Evolutionary conservation across 306 rosid species (phyloP).

Genomic region (Ochetophila trinervis): DNA sequence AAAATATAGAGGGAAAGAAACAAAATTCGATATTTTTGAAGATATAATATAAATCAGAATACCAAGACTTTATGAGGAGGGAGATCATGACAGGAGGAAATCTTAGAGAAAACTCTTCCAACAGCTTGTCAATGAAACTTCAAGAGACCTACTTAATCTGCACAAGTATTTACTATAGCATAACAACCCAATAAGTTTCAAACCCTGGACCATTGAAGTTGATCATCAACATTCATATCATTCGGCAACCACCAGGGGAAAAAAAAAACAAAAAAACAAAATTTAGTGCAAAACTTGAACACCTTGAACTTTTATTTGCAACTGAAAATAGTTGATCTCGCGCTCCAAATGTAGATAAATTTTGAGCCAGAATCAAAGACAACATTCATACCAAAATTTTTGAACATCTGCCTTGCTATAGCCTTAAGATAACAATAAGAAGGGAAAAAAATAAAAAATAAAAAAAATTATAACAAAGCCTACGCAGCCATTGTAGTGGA

Average conservation of each 20-base stretch:
- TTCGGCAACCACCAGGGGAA: neutral
- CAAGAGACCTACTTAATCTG: too few relatives aligned
- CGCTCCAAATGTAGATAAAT: constrained; percentile 23
- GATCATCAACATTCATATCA: constrained; percentile 6
- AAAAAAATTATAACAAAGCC: constrained; percentile 17
- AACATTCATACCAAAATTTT: constrained; percentile 34
- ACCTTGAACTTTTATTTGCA: constrained; percentile 23
- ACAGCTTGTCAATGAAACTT: too few relatives aligned
- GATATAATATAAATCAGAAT: too few relatives aligned
- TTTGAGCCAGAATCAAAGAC: constrained; percentile 28
- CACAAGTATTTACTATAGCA: too few relatives aligned
- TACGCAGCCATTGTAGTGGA: constrained; percentile 45
- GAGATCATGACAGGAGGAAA: too few relatives aligned
- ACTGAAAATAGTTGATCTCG: constrained; percentile 24
- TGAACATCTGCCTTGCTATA: constrained; percentile 27
- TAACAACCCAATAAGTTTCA: neutral
- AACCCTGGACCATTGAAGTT: neutral
- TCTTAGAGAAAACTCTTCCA: too few relatives aligned
- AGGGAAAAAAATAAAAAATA: neutral
- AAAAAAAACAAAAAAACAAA: constrained; percentile 18
- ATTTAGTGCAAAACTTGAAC: constrained; percentile 11
- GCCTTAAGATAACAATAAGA: constrained; percentile 28
- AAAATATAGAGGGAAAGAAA: too few relatives aligned
- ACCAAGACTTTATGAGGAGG: too few relatives aligned
- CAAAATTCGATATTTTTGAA: too few relatives aligned